A percentile compares a stretch with the other conserved stretches of the same genome.
Evolutionary conservation across 2,329 filamentous ascomycete genomes (phyloP).

Genomic region (Sclerotiophoma versabilis): DNA sequence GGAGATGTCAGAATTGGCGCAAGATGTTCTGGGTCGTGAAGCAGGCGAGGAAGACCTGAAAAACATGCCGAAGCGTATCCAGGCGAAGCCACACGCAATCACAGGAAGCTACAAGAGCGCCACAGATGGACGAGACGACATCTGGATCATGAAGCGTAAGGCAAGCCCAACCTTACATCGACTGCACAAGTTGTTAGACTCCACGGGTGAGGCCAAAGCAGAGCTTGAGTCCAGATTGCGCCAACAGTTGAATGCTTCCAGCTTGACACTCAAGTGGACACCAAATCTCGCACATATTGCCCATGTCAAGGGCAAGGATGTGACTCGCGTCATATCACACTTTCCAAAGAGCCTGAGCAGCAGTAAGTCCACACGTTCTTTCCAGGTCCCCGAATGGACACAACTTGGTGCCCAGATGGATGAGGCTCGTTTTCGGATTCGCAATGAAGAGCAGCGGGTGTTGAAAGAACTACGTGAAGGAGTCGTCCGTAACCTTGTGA

Average conservation of each 20-base stretch:
- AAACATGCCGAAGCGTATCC: constrained; percentile 45
- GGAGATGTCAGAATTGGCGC: constrained; percentile 75
- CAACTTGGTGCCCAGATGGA: constrained; percentile 80
- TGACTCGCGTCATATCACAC: constrained; percentile 42
- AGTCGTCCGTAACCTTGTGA: constrained; percentile 83
- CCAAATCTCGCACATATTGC: constrained; percentile 88
- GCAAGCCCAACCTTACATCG: constrained; percentile 71
- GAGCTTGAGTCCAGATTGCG: constrained; percentile 68
- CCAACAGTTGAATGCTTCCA: constrained; percentile 57
- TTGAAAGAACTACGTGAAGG: constrained; percentile 75
- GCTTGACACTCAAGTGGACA: constrained; percentile 83
- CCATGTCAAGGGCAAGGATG: constrained; percentile 84
- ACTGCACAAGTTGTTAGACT: constrained; percentile 73
- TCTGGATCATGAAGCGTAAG: constrained; percentile 68
- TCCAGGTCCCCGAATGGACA: constrained; percentile 86
- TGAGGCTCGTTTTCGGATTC: constrained; percentile 77
- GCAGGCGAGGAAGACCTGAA: constrained; percentile 68
- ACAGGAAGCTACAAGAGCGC: constrained; percentile 42
- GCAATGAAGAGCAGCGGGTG: constrained; percentile 82
- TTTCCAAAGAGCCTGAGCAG: constrained; percentile 69
- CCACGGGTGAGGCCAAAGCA: constrained; percentile 66
- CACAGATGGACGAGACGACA: constrained; percentile 55
- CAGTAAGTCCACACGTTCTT: constrained; percentile 83
- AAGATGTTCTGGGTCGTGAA: constrained; percentile 69
- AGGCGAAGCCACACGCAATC: constrained; percentile 45